Conservation (phyloP, 148 eudicot genomes). For the Chenopodium quinoa region DNA sequence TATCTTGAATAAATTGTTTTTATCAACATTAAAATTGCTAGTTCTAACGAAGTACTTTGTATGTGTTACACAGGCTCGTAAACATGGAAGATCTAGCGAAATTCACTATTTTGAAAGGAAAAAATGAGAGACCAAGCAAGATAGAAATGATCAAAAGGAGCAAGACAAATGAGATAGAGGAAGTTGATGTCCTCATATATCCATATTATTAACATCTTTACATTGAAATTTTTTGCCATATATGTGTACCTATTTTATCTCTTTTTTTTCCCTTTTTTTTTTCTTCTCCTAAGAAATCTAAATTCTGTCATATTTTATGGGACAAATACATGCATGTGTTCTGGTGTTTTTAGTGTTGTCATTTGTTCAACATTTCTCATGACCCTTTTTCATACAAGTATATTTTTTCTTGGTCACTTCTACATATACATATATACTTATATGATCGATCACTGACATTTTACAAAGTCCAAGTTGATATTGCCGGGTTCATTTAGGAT, state of each 20-base stretch:
- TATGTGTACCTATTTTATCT: constrained; percentile 26
- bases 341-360: constrained; percentile 23
- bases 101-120: constrained; percentile 9
- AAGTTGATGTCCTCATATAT: constrained; percentile 17
- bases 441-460: not conserved
- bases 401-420: not conserved
- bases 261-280: not conserved
- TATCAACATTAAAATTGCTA: too few species aligned
- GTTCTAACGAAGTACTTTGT: too few species aligned
- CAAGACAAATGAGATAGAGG: not conserved
- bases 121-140: not conserved
- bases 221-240: constrained; percentile 27
- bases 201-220: constrained; percentile 14
- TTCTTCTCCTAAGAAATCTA: not conserved
- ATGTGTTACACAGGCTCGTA: constrained; percentile 15
- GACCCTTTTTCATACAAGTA: not conserved
- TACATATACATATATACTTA: too few species aligned
- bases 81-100: not conserved
- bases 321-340: constrained; percentile 17
- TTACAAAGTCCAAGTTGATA: not conserved
- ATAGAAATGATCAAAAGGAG: not conserved
- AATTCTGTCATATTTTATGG: constrained; percentile 29
- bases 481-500: not conserved
- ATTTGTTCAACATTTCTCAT: constrained; percentile 9
- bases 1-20: too few species aligned